Conservation (phyloP, 225 moss, liverwort and hornwort genomes). For the Takakia lepidozioides region DNA sequence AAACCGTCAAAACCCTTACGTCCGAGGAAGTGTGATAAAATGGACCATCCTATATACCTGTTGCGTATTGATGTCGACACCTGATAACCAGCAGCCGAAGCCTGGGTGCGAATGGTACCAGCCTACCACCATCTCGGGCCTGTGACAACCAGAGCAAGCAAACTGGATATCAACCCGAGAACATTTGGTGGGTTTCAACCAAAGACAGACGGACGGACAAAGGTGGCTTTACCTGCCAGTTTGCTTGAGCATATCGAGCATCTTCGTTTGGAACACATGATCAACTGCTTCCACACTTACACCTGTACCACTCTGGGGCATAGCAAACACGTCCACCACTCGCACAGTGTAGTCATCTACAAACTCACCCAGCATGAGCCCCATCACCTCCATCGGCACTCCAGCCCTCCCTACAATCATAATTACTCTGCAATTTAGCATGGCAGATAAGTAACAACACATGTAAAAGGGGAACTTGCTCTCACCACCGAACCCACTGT, state of each 20-base stretch:
- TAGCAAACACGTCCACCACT: constrained; percentile 93
- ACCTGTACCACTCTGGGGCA: constrained; percentile 99
- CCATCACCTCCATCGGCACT: constrained; percentile 99
- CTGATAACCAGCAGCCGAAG: constrained; percentile 99
- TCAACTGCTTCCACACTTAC: constrained; percentile 98
- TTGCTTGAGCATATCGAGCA: constrained; percentile 98
- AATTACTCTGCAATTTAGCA: too few relatives aligned
- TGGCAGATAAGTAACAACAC: too few relatives aligned
- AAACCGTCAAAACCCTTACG: too few relatives aligned
- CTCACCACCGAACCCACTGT: too few relatives aligned
- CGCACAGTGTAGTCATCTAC: constrained; percentile 97
- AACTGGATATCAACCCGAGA: too few relatives aligned
- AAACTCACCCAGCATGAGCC: constrained; percentile 95
- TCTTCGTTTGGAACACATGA: constrained; percentile 92
- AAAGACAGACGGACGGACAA: too few relatives aligned
- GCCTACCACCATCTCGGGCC: constrained; percentile 98
- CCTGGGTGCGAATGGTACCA: constrained; percentile 99
- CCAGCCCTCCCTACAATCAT: constrained; percentile 82
- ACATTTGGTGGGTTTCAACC: too few relatives aligned
- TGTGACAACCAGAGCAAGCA: too few relatives aligned
- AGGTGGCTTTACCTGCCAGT: constrained; percentile 98
- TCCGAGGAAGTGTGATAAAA: too few relatives aligned
- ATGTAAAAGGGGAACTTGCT: too few relatives aligned
- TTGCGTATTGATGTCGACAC: constrained; percentile 95
- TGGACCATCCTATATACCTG: too few relatives aligned